Conservation (phyloP, 2,329 filamentous ascomycete species). For the Colletotrichum higginsianum region DNA sequence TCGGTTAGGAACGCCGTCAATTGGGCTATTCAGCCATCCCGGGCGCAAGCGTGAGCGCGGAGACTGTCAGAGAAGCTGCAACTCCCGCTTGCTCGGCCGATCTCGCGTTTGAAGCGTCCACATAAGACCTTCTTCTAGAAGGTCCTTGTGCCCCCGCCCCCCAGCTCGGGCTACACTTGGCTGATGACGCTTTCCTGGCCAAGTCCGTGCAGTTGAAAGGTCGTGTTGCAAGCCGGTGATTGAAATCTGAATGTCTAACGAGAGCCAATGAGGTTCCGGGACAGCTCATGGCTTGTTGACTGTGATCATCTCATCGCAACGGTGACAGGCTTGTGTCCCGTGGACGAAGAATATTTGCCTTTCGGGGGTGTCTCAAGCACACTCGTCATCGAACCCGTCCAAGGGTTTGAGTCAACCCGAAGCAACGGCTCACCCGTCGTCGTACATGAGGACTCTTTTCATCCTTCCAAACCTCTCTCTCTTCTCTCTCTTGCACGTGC, state of each 20-base stretch:
- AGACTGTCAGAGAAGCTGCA: constrained; percentile 26
- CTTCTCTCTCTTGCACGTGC: too few relatives aligned
- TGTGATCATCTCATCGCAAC: not conserved
- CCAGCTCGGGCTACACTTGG: constrained; percentile 4
- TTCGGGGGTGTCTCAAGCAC: not conserved
- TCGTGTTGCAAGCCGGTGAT: not conserved
- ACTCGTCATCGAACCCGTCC: constrained; percentile 4
- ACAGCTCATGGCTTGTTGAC: not conserved
- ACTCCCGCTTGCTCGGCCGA: constrained; percentile 29
- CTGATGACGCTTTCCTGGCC: not conserved
- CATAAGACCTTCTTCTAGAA: constrained; percentile 38
- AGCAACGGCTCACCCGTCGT: constrained; percentile 2
- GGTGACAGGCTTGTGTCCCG: not conserved
- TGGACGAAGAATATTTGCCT: not conserved
- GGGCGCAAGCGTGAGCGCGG: constrained; percentile 3
- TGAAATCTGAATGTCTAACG: not conserved
- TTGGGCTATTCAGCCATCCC: not conserved
- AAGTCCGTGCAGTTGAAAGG: constrained; percentile 13
- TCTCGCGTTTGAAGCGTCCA: constrained; percentile 29
- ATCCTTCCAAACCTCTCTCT: not conserved
- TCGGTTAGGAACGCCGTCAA: constrained; percentile 2
- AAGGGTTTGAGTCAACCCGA: not conserved
- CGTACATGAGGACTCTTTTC: not conserved
- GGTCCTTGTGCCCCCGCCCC: constrained; percentile 1
- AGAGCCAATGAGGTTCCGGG: not conserved